Conservation (phyloP, 768 basidiomycete species). For the Phlebiopsis gigantea region DNA sequence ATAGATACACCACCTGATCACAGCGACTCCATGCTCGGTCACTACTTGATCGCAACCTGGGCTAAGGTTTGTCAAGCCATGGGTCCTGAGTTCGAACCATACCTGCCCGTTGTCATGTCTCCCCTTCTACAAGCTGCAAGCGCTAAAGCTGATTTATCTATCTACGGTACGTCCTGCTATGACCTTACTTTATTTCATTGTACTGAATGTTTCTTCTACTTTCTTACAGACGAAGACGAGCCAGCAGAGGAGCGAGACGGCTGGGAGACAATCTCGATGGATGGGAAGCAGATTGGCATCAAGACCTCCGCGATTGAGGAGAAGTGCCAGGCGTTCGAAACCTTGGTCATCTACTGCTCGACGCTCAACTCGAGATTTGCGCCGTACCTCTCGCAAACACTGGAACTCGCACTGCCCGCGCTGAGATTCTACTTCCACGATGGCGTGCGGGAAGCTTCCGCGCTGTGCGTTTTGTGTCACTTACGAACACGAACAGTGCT, state of each 20-base stretch:
- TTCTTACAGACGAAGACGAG: slow-evolving; percentile 45
- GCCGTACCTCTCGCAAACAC: slow-evolving; percentile 64
- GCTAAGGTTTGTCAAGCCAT: slow-evolving; percentile 85
- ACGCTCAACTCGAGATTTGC: slow-evolving; percentile 62
- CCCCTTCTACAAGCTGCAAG: slow-evolving; percentile 67
- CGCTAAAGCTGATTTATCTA: slow-evolving; percentile 73
- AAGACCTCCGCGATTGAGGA: slow-evolving; percentile 80
- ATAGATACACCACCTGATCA: slow-evolving; percentile 67
- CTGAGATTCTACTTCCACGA: slow-evolving; percentile 80
- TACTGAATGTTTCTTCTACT: neutral
- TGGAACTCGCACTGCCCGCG: slow-evolving; percentile 69
- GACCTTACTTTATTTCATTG: neutral
- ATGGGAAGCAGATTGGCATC: slow-evolving; percentile 73
- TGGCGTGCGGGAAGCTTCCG: slow-evolving; percentile 74
- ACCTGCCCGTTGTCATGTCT: slow-evolving; percentile 82
- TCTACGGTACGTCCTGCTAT: slow-evolving; percentile 47
- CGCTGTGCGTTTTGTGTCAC: slow-evolving; percentile 45
- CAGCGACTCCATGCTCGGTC: slow-evolving; percentile 62
- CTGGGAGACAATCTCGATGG: slow-evolving; percentile 75
- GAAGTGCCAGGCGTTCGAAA: slow-evolving; percentile 85
- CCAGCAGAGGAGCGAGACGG: slow-evolving; percentile 58
- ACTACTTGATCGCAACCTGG: slow-evolving; percentile 85
- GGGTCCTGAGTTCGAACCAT: slow-evolving; percentile 81
- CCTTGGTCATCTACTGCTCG: slow-evolving; percentile 75
- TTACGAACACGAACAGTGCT: too few species aligned